Evolutionary conservation across 23 red algal species (phyloP), one percentile per base, ranked within the genome.

Genomic region (Agarophyton chilense): DNA sequence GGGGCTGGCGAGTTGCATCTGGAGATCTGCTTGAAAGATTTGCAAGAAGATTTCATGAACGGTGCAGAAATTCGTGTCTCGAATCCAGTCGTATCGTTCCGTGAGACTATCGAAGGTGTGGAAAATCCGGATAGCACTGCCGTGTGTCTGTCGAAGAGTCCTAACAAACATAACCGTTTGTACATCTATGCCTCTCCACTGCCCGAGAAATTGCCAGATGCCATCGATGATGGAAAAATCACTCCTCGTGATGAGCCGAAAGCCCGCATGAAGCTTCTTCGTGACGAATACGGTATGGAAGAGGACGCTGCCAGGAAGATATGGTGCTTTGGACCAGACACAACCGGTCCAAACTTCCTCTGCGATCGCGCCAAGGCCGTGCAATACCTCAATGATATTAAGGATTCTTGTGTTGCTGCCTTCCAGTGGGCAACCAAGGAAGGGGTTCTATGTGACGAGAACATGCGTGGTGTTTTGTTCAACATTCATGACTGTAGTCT

Each of bases 1-100:
- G 97, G 97, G 35, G 93, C 93, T 40, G 97, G 97, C 47, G 97
- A 99, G 64, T 52, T 99, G 55, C 97, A 99, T 68, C 44, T 99
- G 10, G 97, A 99, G 55, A 99, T 99, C 63, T 99, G 97, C 76
- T 66, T 99, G 42, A 99, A 99, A 81, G 97, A 99, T 78, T 78
- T 99, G 75, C 78, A 96, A 49, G 97, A 99, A 21, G 97, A 99
- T 62, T 99, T 96, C 56, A 99, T 99, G 97, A 99, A 99, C 47
- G 97, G 97, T 28, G 97, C 97, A 13, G 90, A 95, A 78, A 99
- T 99, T 83, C 77, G 90, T 33, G 89, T 96, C 14, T 95, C 92
- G 17, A 94, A 96, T 29, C 97, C 97, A 9, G 97, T 99, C 34
- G 97, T 99, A 12, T 89, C 92, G 1, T 99, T 88, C 93, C 92